Conservation (phyloP, 192 early-diverging fungal genomes). For the Backusella liffmaniae region DNA sequence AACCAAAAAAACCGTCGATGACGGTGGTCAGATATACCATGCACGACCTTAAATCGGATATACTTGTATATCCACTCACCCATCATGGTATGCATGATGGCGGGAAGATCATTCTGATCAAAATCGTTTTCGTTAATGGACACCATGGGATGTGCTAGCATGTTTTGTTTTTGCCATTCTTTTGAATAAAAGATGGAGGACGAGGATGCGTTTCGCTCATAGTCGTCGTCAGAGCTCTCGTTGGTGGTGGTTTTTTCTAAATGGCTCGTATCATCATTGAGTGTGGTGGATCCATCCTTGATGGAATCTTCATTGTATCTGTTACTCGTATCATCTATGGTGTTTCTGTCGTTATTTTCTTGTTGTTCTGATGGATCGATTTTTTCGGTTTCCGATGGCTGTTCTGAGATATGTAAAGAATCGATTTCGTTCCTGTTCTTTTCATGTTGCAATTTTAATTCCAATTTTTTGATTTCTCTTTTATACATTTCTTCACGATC, state of each 20-base stretch:
- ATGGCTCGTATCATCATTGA: background rate
- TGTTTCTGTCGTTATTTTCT: background rate
- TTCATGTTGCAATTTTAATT: background rate
- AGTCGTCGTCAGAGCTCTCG: background rate
- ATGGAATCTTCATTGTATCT: background rate
- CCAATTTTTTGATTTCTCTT: background rate
- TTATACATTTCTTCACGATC: background rate
- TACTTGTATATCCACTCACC: conserved; percentile 75
- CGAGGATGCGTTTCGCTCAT: background rate
- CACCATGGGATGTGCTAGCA: background rate
- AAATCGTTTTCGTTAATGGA: background rate
- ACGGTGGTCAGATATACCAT: conserved; percentile 53
- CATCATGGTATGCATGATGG: conserved; percentile 79
- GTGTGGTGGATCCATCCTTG: background rate
- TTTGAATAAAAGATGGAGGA: background rate
- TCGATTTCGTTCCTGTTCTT: conserved; percentile 12
- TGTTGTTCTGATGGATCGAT: background rate
- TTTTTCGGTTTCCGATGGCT: background rate
- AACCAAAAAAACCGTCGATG: conserved; percentile 80
- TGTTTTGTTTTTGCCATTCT: background rate
- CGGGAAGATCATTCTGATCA: conserved; percentile 15
- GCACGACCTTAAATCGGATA: conserved; percentile 50
- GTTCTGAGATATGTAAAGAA: conserved; percentile 17
- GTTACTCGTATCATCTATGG: background rate
- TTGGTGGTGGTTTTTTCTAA: background rate